phyloP scores from a whole-genome alignment of 2,329 filamentous ascomycete species.

The Phoma sp. region DNA sequence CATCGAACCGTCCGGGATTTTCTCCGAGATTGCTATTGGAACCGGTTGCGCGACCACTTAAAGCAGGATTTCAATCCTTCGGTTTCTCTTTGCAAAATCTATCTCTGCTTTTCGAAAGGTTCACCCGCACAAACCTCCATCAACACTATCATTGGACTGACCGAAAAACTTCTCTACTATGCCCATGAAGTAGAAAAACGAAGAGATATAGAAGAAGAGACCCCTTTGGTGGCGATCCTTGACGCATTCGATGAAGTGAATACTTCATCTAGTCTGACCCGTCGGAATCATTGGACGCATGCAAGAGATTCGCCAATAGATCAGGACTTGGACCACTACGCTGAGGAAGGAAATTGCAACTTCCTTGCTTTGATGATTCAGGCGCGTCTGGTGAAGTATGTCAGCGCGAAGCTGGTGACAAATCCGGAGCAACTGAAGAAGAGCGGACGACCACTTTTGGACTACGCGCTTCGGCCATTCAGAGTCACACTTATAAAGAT shows the following conservation, averaged over 20 bases:
- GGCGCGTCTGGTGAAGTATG: not conserved
- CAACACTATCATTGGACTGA: not conserved
- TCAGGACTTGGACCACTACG: not conserved
- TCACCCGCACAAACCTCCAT: not conserved
- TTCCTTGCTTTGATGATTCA: not conserved
- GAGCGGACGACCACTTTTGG: constrained; percentile 14
- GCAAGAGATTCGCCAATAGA: not conserved
- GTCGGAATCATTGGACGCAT: not conserved
- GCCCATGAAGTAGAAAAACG: not conserved
- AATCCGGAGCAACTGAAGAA: not conserved
- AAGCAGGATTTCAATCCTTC: not conserved
- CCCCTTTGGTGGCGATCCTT: not conserved
- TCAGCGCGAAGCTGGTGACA: not conserved
- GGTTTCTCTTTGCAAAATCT: not conserved
- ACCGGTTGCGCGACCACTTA: not conserved
- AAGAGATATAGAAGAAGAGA: not conserved
- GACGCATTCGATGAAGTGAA: not conserved
- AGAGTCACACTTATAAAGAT: constrained; percentile 8
- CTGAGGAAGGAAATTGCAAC: not conserved
- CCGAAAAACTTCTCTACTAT: not conserved
- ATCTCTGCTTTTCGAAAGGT: not conserved
- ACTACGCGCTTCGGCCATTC: constrained; percentile 20
- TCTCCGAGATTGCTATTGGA: constrained; percentile 14
- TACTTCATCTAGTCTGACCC: too few relatives aligned
- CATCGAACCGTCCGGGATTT: constrained; percentile 27